Percentiles rank a stretch among this genome's conserved stretches.
phyloP scores from a whole-genome alignment of 1,139 yeast genomes.

The Nakaseomyces bracarensis region DNA sequence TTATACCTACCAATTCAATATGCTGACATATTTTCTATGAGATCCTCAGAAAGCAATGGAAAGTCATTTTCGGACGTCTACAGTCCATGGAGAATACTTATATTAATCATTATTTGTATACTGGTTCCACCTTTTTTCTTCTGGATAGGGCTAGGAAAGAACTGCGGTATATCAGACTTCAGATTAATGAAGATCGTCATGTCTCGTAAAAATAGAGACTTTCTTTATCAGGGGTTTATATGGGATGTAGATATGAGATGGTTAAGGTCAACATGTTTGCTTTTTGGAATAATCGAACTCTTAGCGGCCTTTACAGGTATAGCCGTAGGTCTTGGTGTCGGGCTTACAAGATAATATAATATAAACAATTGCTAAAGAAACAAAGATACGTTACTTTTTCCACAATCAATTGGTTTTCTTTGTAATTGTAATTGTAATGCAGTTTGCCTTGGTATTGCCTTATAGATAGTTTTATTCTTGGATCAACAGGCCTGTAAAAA shows the following conservation, averaged over 20 bases:
- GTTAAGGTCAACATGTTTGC: slow-evolving; percentile 23
- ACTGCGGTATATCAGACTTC: slow-evolving; percentile 19
- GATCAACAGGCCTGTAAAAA: too few relatives aligned
- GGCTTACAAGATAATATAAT: slow-evolving; percentile 19
- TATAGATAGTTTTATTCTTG: too few relatives aligned
- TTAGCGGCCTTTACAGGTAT: slow-evolving; percentile 28
- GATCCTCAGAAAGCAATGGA: neutral
- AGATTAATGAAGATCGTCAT: slow-evolving; percentile 20
- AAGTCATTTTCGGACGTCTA: slow-evolving; percentile 13
- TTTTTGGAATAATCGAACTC: slow-evolving; percentile 20
- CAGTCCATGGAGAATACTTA: slow-evolving; percentile 17
- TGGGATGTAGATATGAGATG: slow-evolving; percentile 26
- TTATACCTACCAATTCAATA: neutral
- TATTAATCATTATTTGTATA: slow-evolving; percentile 16
- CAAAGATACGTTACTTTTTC: too few relatives aligned
- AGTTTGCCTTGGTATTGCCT: too few relatives aligned
- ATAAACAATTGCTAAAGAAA: too few relatives aligned
- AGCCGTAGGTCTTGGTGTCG: slow-evolving; percentile 34
- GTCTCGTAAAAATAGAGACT: slow-evolving; percentile 16
- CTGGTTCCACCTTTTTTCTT: slow-evolving; percentile 27
- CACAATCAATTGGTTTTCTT: too few relatives aligned
- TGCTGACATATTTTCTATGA: neutral
- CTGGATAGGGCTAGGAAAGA: slow-evolving; percentile 20
- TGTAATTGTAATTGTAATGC: too few relatives aligned
- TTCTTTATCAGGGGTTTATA: slow-evolving; percentile 20